A percentile compares a stretch with the other conserved stretches of the same genome.
Conservation (phyloP, 2,329 filamentous ascomycete species). For the Fusarium decemcellulare region DNA sequence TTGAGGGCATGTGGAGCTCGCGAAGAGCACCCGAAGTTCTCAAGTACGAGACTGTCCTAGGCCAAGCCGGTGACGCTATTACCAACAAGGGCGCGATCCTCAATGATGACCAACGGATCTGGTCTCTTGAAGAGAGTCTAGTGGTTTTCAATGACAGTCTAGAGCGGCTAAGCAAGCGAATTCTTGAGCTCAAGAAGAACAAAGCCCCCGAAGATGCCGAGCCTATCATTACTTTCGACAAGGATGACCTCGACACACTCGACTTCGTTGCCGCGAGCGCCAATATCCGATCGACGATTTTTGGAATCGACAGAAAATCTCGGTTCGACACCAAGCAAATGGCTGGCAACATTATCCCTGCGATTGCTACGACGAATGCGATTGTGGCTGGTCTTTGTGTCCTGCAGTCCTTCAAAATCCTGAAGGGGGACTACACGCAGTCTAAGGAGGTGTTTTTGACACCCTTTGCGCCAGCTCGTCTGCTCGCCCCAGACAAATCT, state of each 20-base stretch:
- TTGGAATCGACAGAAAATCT: constrained; percentile 88
- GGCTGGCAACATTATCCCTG: constrained; percentile 99
- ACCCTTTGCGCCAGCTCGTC: constrained; percentile 70
- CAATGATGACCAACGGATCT: constrained; percentile 79
- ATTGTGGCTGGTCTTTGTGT: constrained; percentile 96
- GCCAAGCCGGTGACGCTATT: constrained; percentile 64
- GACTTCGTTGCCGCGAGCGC: constrained; percentile 94
- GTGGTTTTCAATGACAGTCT: constrained; percentile 90
- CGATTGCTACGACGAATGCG: constrained; percentile 97
- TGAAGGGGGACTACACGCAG: constrained; percentile 78
- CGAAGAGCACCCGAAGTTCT: constrained; percentile 81
- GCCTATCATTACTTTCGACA: constrained; percentile 89
- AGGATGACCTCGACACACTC: constrained; percentile 94
- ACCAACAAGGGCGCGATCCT: constrained; percentile 69
- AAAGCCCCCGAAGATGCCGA: constrained; percentile 64
- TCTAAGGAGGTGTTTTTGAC: constrained; percentile 90
- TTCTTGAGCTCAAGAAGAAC: constrained; percentile 73
- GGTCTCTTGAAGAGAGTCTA: constrained; percentile 88
- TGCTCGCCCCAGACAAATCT: constrained; percentile 70
- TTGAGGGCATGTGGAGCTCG: constrained; percentile 97
- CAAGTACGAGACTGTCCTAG: constrained; percentile 73
- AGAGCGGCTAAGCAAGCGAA: constrained; percentile 79
- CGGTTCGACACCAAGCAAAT: constrained; percentile 99
- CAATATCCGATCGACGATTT: constrained; percentile 90
- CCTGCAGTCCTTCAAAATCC: constrained; percentile 91